Evolutionary conservation across 2,329 filamentous ascomycete genomes (phyloP), one percentile per base, ranked within the genome.

Genomic region (Claviceps arundinis): DNA sequence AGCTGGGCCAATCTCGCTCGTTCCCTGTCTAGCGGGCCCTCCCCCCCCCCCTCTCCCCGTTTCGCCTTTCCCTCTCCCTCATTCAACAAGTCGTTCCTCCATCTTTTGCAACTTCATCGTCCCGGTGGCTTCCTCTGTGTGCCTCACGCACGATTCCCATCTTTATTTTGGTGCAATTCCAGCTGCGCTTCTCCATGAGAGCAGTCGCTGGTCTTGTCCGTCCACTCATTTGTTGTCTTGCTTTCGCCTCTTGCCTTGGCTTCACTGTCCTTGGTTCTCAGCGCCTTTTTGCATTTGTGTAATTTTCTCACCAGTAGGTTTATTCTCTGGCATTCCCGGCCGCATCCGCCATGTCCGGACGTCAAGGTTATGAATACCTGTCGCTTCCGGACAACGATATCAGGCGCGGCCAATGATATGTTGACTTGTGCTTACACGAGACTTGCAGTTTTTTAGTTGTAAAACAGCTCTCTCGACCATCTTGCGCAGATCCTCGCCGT

Each of bases 121-220:
- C 53, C 37, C 37, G 42, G 44, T 48, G 50, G 53, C 47, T 42
- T 41, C 17, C 38, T 48, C 45, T 41, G 42, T 49, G 47, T 47
- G 52, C 52, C 46, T 51, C 44, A 50, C 47, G 50, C 50, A 52
- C 50, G 43, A 50, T 45, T 30, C 44, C 40, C 50, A 41, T 52
- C 47, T 37, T 47, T 47, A 48, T 53, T 45, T 47, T 79, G 76
- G 77, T 72, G 68, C 76, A 72, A 76, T 77, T 76, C 76, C 75
- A 72, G 75, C 64, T 65, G 73, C 73, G 70, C 64, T 70, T 71
- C 70, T 71, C 59, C 62, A 66, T 65, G 54, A 59, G 66, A 68
- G 72, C 72, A 75, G 71, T 67, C 70, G 67, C 75, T 80, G 77
- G 76, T 75, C 68, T 78, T 68, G 74, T 64, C 76, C 76, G 76